These are phyloP conservation scores for Calonectria pseudoreteaudii DNA, from an alignment of 2,329 filamentous ascomycete species.

Conservation along the genomic window DNA sequence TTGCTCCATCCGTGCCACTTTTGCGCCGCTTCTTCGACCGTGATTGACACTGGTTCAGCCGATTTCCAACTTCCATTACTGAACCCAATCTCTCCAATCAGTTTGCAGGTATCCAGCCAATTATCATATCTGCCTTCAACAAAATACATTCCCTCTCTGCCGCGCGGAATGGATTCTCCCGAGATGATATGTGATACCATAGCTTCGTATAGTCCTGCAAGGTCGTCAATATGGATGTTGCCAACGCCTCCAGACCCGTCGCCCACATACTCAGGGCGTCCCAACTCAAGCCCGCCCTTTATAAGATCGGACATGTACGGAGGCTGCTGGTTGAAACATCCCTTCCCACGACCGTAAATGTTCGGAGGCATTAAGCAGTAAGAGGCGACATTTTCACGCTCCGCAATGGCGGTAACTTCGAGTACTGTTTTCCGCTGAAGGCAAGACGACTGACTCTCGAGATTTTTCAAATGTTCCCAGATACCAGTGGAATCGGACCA, in stretches of 20 bases:
- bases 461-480: background rate
- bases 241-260: background rate
- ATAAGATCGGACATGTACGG: background rate
- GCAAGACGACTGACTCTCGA: background rate
- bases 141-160: conserved; percentile 14
- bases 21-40: conserved; percentile 2
- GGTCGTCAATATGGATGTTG: conserved; percentile 10
- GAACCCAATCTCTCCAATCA: conserved; percentile 12
- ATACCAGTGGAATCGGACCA: conserved; percentile 2
- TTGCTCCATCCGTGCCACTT: conserved; percentile 8
- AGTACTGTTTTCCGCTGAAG: conserved; percentile 11
- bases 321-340: conserved; percentile 7
- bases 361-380: conserved; percentile 18
- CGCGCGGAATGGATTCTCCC: background rate
- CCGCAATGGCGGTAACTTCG: background rate
- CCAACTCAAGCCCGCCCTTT: background rate
- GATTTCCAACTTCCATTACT: background rate
- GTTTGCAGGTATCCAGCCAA: conserved; percentile 6
- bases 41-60: conserved; percentile 1
- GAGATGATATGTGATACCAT: conserved; percentile 3
- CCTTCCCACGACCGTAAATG: conserved; percentile 8
- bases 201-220: conserved; percentile 23
- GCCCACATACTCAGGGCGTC: background rate
- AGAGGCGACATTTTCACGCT: conserved; percentile 3
- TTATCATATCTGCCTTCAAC: conserved; percentile 18